These are phyloP conservation scores for Fusarium succisae DNA, from an alignment of 2,329 filamentous ascomycete genomes.

Conservation along the genomic window DNA sequence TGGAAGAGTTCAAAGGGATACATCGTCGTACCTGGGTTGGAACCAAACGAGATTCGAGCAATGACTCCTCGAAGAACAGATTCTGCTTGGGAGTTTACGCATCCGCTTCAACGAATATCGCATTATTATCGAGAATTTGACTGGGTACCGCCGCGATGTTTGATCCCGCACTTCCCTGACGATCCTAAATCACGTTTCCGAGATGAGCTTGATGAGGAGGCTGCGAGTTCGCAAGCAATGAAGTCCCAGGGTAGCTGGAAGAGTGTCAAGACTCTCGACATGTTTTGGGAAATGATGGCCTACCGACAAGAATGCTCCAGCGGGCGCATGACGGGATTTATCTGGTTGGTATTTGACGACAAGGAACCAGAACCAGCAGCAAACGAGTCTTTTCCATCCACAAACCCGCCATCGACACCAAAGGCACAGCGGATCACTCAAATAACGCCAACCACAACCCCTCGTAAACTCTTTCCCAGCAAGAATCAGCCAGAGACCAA, in stretches of 20 bases:
- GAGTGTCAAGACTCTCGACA: constrained; percentile 82
- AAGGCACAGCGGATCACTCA: constrained; percentile 40
- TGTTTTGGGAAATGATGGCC: constrained; percentile 99
- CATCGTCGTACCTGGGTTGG: constrained; percentile 86
- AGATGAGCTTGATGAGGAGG: constrained; percentile 87
- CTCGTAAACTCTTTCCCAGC: constrained; percentile 46
- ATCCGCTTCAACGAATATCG: constrained; percentile 73
- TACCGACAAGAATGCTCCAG: constrained; percentile 96
- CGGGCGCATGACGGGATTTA: constrained; percentile 89
- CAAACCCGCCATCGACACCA: constrained; percentile 46
- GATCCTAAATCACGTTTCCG: constrained; percentile 94
- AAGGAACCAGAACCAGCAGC: constrained; percentile 26
- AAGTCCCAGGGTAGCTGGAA: constrained; percentile 78
- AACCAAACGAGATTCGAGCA: constrained; percentile 79
- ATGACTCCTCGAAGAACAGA: constrained; percentile 70
- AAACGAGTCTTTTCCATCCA: constrained; percentile 39
- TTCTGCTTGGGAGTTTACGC: constrained; percentile 74
- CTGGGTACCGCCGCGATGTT: constrained; percentile 77
- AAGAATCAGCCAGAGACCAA: constrained; percentile 22
- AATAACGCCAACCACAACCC: constrained; percentile 46
- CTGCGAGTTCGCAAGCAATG: constrained; percentile 64
- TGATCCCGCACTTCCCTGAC: constrained; percentile 92
- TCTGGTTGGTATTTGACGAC: constrained; percentile 88
- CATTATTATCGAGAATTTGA: constrained; percentile 68
- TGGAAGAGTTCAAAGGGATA: constrained; percentile 74